Conservation (phyloP, 2,329 filamentous ascomycete species). For the Huntiella moniliformis region DNA sequence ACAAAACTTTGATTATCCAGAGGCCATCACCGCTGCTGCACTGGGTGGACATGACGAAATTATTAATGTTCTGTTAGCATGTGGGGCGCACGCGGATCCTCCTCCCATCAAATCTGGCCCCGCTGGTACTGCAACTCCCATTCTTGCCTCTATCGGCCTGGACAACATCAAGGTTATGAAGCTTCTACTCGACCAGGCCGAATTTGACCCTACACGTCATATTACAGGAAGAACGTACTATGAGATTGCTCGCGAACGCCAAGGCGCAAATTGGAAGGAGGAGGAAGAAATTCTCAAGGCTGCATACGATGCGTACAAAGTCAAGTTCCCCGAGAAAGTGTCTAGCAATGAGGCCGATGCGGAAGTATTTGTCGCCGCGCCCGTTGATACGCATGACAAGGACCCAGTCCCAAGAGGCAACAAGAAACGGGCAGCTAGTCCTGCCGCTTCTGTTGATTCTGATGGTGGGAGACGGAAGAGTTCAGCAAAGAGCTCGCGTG, state of each 20-base stretch:
- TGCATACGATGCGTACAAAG: constrained; percentile 47
- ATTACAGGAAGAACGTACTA: constrained; percentile 66
- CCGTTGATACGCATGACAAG: constrained; percentile 18
- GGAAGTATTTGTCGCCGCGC: constrained; percentile 17
- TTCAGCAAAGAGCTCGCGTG: constrained; percentile 20
- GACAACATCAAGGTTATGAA: constrained; percentile 71
- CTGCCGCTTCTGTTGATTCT: constrained; percentile 2
- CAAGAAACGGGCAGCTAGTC: constrained; percentile 6
- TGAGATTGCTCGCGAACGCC: constrained; percentile 66
- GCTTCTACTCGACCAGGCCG: constrained; percentile 54
- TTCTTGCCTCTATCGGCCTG: constrained; percentile 83
- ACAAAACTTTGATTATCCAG: constrained; percentile 50
- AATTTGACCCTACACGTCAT: constrained; percentile 66
- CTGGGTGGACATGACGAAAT: constrained; percentile 81
- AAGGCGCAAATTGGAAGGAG: constrained; percentile 76
- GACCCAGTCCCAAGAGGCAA: constrained; percentile 14
- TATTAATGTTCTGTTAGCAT: constrained; percentile 55
- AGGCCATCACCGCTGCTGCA: constrained; percentile 77
- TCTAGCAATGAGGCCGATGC: background rate
- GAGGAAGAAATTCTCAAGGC: constrained; percentile 67
- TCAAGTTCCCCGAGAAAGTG: constrained; percentile 28
- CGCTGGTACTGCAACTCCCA: constrained; percentile 68
- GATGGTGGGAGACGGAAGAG: constrained; percentile 22
- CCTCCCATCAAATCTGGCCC: constrained; percentile 39
- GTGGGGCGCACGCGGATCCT: constrained; percentile 53